Percentiles rank a stretch among this genome's conserved stretches.
Conservation (phyloP, 371 early-diverging fungal species). For the Smittium culicis region DNA sequence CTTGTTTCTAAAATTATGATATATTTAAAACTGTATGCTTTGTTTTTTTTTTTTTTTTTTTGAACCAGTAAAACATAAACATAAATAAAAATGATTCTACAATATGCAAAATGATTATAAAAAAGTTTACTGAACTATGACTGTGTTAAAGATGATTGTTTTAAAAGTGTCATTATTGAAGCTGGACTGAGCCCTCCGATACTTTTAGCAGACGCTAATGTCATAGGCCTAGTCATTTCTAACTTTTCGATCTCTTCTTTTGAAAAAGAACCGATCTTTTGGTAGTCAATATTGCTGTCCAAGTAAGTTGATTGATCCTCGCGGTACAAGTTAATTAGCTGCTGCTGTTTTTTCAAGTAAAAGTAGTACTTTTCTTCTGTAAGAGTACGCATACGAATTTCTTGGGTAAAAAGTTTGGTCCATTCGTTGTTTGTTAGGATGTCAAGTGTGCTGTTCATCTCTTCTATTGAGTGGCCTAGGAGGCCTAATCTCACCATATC, state of each 20-base stretch:
- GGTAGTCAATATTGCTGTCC: constrained; percentile 51
- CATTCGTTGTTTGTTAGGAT: constrained; percentile 20
- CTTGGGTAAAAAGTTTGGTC: constrained; percentile 15
- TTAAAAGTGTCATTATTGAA: constrained; percentile 52
- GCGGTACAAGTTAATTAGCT: constrained; percentile 46
- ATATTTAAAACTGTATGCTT: no score
- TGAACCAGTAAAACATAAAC: no score
- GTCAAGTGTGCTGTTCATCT: constrained; percentile 12
- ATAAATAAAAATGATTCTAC: no score
- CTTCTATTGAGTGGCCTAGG: constrained; percentile 14
- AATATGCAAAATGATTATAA: no score
- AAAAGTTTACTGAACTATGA: no score
- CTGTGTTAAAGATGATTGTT: no score
- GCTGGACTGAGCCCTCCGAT: constrained; percentile 72
- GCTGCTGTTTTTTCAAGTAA: constrained; percentile 49
- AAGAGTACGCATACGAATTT: constrained; percentile 22
- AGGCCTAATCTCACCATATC: constrained; percentile 28
- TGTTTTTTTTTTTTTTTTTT: no score
- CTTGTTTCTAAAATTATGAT: no score
- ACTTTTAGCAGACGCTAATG: constrained; percentile 72
- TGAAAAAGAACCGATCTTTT: constrained; percentile 49
- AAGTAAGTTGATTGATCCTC: constrained; percentile 47
- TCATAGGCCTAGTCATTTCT: constrained; percentile 47
- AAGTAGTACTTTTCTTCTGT: constrained; percentile 49
- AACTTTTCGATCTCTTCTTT: constrained; percentile 57